Evolutionary conservation across 306 rosid species (phyloP).

Genomic region (Medicago arabica): DNA sequence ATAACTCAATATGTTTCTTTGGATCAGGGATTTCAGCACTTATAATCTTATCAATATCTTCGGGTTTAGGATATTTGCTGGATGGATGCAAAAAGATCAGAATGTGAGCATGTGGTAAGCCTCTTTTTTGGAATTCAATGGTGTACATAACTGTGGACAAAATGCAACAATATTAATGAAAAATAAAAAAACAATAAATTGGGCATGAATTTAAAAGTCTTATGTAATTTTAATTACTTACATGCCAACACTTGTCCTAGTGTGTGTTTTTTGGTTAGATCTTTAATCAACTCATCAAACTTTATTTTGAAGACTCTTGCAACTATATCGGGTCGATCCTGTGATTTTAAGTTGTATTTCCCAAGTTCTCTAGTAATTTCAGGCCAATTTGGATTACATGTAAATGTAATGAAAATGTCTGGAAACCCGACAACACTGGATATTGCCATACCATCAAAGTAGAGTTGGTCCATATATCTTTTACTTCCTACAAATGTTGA

Average conservation of each 20-base stretch:
- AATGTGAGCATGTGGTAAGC: too few relatives aligned
- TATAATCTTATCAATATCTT: too few relatives aligned
- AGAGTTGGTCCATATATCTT: neutral
- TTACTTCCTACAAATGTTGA: neutral
- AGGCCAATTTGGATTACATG: slow-evolving; percentile 7
- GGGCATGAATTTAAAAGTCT: too few relatives aligned
- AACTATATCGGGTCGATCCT: neutral
- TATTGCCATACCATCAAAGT: neutral
- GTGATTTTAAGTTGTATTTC: neutral
- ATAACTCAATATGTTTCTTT: too few relatives aligned
- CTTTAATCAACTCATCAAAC: neutral
- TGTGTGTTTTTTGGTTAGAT: neutral
- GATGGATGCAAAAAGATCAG: too few relatives aligned
- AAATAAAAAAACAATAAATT: too few relatives aligned
- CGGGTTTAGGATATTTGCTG: too few relatives aligned
- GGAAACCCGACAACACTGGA: neutral
- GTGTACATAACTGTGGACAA: too few relatives aligned
- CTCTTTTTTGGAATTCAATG: too few relatives aligned
- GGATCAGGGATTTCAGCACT: too few relatives aligned
- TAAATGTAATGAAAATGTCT: neutral
- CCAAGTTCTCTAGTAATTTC: neutral
- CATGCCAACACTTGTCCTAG: neutral
- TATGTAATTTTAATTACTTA: too few relatives aligned
- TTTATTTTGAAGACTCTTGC: neutral
- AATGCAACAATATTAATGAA: too few relatives aligned